Conservation (phyloP, 139 green algal genomes). For the Tetratostichococcus sp. region DNA sequence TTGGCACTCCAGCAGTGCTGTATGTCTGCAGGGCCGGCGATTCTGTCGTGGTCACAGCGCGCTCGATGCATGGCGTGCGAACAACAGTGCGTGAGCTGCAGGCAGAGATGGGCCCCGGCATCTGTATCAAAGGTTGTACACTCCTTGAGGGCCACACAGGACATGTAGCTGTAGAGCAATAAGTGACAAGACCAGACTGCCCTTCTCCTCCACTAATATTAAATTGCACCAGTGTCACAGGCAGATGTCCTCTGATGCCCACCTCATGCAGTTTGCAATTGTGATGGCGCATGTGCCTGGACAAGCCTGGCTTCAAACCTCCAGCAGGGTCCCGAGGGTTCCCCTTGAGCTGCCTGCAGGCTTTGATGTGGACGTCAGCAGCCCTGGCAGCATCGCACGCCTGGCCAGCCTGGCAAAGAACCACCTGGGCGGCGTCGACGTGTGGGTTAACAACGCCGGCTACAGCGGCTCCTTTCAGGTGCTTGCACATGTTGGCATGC, state of each 20-base stretch:
- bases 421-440: constrained; percentile 56
- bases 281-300: no score
- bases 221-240: no score
- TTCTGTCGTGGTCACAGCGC: constrained; percentile 64
- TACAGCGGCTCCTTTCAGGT: constrained; percentile 63
- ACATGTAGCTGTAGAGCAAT: no score
- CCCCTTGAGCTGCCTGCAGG: constrained; percentile 41
- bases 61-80: constrained; percentile 26
- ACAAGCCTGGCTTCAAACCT: no score
- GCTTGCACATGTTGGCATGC: neutral
- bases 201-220: no score
- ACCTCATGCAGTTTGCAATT: no score
- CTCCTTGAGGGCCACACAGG: no score
- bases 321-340: no score
- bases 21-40: constrained; percentile 40
- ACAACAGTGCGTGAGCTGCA: constrained; percentile 25
- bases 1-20: no score
- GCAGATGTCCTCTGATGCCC: no score
- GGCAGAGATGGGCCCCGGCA: constrained; percentile 8
- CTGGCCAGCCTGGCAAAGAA: constrained; percentile 30
- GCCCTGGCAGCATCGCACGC: constrained; percentile 33
- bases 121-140: neutral
- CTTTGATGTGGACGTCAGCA: constrained; percentile 58
- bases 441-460: constrained; percentile 86
- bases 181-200: no score